A percentile compares a stretch with the other conserved stretches of the same genome.
Evolutionary conservation across 176 grass and related monocot genomes (phyloP).

Genomic region (Ampelocalamus luodianensis): DNA sequence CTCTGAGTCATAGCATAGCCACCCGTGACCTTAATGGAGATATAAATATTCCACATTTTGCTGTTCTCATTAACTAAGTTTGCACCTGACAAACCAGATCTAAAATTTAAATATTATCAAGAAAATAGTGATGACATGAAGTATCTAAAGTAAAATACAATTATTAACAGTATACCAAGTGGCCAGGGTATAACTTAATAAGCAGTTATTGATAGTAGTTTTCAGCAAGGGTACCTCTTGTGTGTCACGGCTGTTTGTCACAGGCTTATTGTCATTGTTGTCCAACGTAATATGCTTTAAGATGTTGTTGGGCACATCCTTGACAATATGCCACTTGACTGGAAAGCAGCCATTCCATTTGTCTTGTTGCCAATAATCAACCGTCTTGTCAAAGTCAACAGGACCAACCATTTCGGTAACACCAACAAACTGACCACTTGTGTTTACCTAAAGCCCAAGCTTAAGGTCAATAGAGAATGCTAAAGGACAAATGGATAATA

Average conservation of each 20-base stretch:
- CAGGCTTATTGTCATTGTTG: constrained; percentile 94
- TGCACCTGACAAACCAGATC: not conserved
- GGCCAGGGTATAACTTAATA: constrained; percentile 4
- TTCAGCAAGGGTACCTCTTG: constrained; percentile 75
- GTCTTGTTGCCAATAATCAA: constrained; percentile 99
- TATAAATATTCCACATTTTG: not conserved
- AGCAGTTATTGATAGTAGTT: constrained; percentile 1
- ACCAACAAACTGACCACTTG: constrained; percentile 94
- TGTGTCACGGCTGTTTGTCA: constrained; percentile 95
- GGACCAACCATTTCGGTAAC: constrained; percentile 87
- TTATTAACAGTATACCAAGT: not conserved
- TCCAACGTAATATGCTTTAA: constrained; percentile 95
- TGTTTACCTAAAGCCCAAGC: constrained; percentile 66
- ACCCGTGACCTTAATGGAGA: not conserved
- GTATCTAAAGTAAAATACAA: not conserved
- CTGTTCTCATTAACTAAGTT: not conserved
- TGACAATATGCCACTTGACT: constrained; percentile 93
- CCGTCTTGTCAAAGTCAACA: constrained; percentile 91
- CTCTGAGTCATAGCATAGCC: not conserved
- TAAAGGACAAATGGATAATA: constrained; percentile 5
- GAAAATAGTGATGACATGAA: not conserved
- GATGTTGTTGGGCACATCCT: constrained; percentile 89
- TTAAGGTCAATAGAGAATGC: constrained; percentile 3
- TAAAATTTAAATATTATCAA: not conserved
- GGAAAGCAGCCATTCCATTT: constrained; percentile 95